Conservation (phyloP, 257 asterid genomes). For the Striga asiatica region DNA sequence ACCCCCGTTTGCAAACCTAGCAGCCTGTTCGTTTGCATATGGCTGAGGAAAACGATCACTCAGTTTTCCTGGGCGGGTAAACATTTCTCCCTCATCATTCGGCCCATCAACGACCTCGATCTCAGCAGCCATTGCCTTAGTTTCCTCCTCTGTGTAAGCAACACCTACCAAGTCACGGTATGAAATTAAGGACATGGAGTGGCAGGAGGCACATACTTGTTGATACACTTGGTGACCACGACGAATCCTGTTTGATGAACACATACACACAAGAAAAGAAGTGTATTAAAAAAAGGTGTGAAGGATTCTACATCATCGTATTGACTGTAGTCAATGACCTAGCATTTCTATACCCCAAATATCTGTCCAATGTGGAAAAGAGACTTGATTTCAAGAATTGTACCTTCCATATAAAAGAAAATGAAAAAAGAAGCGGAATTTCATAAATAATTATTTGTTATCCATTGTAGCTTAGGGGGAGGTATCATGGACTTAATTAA, state of each 20-base stretch:
- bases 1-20: constrained; percentile 76
- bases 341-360: not conserved
- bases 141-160: constrained; percentile 73
- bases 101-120: constrained; percentile 75
- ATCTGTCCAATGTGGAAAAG: not conserved
- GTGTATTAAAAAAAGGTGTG: not conserved
- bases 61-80: constrained; percentile 48
- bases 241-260: constrained; percentile 30
- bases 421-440: not conserved
- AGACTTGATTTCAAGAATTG: not conserved
- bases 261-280: not conserved
- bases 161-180: constrained; percentile 61
- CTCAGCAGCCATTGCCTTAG: constrained; percentile 78
- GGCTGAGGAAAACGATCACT: constrained; percentile 45
- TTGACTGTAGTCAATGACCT: no score
- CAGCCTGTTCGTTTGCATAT: constrained; percentile 58
- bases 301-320: no score
- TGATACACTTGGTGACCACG: constrained; percentile 54
- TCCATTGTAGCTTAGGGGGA: no score
- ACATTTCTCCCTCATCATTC: constrained; percentile 79
- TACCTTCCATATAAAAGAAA: no score
- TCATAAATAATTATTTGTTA: no score
- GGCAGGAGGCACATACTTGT: constrained; percentile 71
- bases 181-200: constrained; percentile 52
- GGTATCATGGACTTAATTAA: no score